Conservation (phyloP, 148 eudicot species). For the Fallopia convolvulus region DNA sequence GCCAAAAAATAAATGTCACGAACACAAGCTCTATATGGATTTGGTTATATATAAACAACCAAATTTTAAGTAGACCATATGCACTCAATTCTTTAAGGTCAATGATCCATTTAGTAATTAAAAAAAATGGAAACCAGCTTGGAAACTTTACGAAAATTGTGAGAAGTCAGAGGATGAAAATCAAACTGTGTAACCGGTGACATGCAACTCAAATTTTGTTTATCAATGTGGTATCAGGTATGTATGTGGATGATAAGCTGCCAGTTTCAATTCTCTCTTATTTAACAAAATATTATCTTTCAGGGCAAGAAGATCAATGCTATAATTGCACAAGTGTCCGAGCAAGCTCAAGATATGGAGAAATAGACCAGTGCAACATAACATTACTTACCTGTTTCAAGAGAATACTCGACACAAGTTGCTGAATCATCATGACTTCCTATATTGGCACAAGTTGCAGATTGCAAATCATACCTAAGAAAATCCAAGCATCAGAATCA, state of each 20-base stretch:
- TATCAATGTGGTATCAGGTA: too few species aligned
- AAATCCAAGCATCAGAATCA: slow-evolving; percentile 6
- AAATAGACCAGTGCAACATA: not conserved
- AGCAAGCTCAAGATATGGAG: not conserved
- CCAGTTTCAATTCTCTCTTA: not conserved
- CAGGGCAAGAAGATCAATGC: not conserved
- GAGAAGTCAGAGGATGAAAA: too few species aligned
- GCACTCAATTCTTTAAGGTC: not conserved
- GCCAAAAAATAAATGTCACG: too few species aligned
- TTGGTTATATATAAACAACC: too few species aligned
- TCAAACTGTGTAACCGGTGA: too few species aligned
- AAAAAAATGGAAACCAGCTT: not conserved
- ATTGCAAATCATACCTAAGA: slow-evolving; percentile 63
- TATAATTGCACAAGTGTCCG: not conserved
- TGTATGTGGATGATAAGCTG: too few species aligned
- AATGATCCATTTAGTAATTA: not conserved
- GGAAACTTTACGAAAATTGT: too few species aligned
- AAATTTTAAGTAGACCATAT: not conserved
- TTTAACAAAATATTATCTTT: not conserved
- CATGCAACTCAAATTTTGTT: too few species aligned
- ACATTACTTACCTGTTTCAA: slow-evolving; percentile 53
- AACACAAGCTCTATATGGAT: too few species aligned
- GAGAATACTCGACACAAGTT: slow-evolving; percentile 61
- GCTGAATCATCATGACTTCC: slow-evolving; percentile 74
- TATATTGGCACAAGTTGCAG: slow-evolving; percentile 34